Conservation (phyloP, 257 asterid species). For the Solanum ahanhuiri region DNA sequence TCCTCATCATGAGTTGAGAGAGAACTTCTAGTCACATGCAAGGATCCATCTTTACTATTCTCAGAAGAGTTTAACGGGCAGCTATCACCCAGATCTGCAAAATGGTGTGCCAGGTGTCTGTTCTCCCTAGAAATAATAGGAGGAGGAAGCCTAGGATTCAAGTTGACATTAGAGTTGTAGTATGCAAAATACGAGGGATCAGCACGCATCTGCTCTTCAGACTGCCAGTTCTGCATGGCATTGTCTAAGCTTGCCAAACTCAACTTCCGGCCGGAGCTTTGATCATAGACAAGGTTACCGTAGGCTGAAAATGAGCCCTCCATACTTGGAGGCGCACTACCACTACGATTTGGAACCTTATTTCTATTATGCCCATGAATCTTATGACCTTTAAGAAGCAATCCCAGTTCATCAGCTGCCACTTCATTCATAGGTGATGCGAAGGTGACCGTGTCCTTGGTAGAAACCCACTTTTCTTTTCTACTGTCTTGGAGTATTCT, state of each 20-base stretch:
- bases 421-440: slow-evolving; percentile 22
- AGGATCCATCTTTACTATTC: slow-evolving; percentile 24
- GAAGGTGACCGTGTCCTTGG: slow-evolving; percentile 35
- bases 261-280: slow-evolving; percentile 13
- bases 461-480: slow-evolving; percentile 50
- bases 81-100: slow-evolving; percentile 28
- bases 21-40: slow-evolving; percentile 29
- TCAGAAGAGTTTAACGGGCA: slow-evolving; percentile 33
- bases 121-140: slow-evolving; percentile 31
- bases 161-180: slow-evolving; percentile 23
- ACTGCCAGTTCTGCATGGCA: slow-evolving; percentile 12
- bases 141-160: slow-evolving; percentile 38
- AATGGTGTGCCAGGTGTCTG: slow-evolving; percentile 19
- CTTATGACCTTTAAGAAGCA: slow-evolving; percentile 44
- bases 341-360: slow-evolving; percentile 59
- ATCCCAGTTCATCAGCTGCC: slow-evolving; percentile 58
- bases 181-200: slow-evolving; percentile 28
- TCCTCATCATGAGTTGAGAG: slow-evolving; percentile 79
- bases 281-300: slow-evolving; percentile 32
- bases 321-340: slow-evolving; percentile 91
- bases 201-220: slow-evolving; percentile 27
- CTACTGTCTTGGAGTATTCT: slow-evolving; percentile 48
- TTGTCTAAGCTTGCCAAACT: slow-evolving; percentile 21
- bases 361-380: slow-evolving; percentile 30
- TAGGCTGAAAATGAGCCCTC: slow-evolving; percentile 63